Evolutionary conservation across 345 rosid species (phyloP).

Genomic region (Lagerstroemia speciosa): DNA sequence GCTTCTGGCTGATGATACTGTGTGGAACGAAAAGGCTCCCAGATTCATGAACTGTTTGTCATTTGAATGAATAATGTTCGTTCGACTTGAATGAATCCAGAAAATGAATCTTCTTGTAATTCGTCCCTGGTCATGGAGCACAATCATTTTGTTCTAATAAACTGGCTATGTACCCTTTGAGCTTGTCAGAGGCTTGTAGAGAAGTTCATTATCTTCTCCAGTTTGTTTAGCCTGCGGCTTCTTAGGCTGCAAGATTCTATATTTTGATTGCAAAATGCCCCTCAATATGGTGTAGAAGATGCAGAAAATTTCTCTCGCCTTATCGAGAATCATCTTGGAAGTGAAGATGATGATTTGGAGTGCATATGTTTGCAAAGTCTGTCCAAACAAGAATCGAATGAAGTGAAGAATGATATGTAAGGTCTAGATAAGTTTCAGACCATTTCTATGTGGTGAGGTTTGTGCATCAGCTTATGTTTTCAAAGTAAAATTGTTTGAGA

Average conservation of each 20-base stretch:
- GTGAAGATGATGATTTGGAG: too few relatives aligned
- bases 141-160: not conserved
- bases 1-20: not conserved
- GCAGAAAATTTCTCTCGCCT: too few relatives aligned
- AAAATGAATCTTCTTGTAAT: not conserved
- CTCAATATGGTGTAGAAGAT: not conserved
- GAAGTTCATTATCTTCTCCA: not conserved
- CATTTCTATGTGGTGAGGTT: too few relatives aligned
- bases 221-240: not conserved
- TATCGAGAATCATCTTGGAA: too few relatives aligned
- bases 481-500: not conserved
- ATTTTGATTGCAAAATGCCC: not conserved
- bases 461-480: not conserved
- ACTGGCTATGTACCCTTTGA: not conserved
- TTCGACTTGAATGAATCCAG: not conserved
- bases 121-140: not conserved
- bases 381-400: too few relatives aligned
- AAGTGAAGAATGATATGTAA: too few relatives aligned
- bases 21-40: not conserved
- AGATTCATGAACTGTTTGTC: slow-evolving; percentile 2
- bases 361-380: too few relatives aligned
- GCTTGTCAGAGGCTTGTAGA: not conserved
- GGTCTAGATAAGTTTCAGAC: too few relatives aligned
- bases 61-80: not conserved
- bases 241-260: not conserved